phyloP scores from a whole-genome alignment of 805 yeast genomes.

The Saitoella complicata region DNA sequence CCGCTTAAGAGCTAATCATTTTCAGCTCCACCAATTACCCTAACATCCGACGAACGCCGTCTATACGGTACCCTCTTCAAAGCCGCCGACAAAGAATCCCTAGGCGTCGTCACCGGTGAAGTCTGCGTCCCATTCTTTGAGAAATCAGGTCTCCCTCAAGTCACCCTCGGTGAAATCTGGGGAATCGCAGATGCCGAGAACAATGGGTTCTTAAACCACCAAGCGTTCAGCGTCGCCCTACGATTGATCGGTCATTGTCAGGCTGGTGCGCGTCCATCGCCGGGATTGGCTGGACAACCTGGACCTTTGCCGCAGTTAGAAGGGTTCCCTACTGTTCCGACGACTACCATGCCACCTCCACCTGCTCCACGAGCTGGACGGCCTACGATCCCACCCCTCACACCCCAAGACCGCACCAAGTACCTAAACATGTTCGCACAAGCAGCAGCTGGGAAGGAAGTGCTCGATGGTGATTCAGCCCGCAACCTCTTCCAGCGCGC shows the following conservation, averaged over 20 bases:
- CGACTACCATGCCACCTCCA: constrained; percentile 16
- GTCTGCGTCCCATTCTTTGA: constrained; percentile 70
- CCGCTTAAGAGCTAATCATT: too few species aligned
- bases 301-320: constrained; percentile 11
- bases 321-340: constrained; percentile 2
- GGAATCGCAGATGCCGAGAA: constrained; percentile 80
- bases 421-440: constrained; percentile 61
- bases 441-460: constrained; percentile 35
- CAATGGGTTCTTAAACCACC: constrained; percentile 65
- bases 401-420: constrained; percentile 41
- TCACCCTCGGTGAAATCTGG: constrained; percentile 76
- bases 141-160: constrained; percentile 67
- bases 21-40: too few species aligned
- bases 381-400: constrained; percentile 32
- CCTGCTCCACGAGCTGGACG: constrained; percentile 10
- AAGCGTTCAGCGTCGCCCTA: constrained; percentile 72
- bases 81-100: constrained; percentile 57
- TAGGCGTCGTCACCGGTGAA: constrained; percentile 79
- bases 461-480: constrained; percentile 66
- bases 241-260: constrained; percentile 82
- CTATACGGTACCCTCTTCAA: constrained; percentile 62
- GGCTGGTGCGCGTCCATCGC: constrained; percentile 42
- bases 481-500: constrained; percentile 80
- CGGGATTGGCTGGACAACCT: constrained; percentile 27
- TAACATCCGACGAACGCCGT: constrained; percentile 48